Percentiles rank a stretch among this genome's conserved stretches.
These are phyloP conservation scores for Penicillium psychrosexuale DNA, from an alignment of 2,329 filamentous ascomycete species.

Conservation along the genomic window DNA sequence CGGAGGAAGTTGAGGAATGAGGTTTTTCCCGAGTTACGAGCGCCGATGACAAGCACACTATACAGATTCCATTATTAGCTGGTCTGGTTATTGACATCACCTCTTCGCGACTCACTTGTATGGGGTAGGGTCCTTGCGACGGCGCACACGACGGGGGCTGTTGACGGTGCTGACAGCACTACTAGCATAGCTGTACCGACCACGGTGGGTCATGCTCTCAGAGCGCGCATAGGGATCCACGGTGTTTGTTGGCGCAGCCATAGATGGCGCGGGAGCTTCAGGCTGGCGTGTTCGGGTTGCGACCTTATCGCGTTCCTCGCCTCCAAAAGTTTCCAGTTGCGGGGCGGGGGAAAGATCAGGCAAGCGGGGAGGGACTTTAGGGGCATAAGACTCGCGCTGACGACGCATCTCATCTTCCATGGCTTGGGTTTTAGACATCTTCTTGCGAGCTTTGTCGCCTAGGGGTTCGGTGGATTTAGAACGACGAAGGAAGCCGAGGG, in stretches of 20 bases:
- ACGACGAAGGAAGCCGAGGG: conserved; percentile 61
- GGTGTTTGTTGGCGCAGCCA: conserved; percentile 23
- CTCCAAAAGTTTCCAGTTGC: conserved; percentile 57
- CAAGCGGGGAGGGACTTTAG: conserved; percentile 58
- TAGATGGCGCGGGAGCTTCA: conserved; percentile 21
- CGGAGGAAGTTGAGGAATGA: conserved; percentile 96
- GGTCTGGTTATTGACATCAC: neutral
- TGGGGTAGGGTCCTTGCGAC: conserved; percentile 94
- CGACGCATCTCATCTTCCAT: conserved; percentile 54
- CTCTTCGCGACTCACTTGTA: conserved; percentile 77
- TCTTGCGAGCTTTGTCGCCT: conserved; percentile 50
- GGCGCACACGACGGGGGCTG: conserved; percentile 83
- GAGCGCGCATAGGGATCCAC: conserved; percentile 76
- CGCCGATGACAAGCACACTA: conserved; percentile 87
- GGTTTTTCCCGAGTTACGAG: conserved; percentile 85
- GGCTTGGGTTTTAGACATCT: conserved; percentile 36
- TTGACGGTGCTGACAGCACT: conserved; percentile 88
- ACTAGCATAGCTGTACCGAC: conserved; percentile 93
- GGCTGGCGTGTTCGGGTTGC: conserved; percentile 41
- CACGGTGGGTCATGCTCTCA: conserved; percentile 95
- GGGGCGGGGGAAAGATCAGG: conserved; percentile 48
- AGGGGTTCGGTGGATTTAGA: conserved; percentile 64
- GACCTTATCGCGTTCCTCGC: conserved; percentile 62
- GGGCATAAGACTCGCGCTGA: conserved; percentile 55
- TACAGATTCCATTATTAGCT: conserved; percentile 1